Base-by-base conservation (phyloP, 371 early-diverging fungal species). In the Entomophthora muscae region DNA sequence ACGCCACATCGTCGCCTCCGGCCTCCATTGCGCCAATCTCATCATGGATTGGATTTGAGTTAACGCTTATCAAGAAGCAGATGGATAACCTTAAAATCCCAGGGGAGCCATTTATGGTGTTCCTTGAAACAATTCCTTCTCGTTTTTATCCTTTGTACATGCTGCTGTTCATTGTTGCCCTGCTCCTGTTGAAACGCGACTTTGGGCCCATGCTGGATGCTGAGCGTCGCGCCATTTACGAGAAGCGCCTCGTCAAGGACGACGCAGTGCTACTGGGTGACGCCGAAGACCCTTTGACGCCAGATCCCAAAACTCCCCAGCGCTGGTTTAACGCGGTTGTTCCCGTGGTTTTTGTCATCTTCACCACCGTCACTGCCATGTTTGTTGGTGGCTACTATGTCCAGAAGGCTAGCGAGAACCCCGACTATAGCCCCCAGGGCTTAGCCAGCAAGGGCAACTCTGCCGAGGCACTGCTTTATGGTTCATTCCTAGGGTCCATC, bases 1-100 rank as follows among this genome's bases (percentile, higher is more conserved):
- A 64, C 58, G 64, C 64, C 21, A 64, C 64, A 30, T 64, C 64
- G 29, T 64, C 64, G 2, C 64, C 64, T 5, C 64, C 64, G 1
- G 64, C 64, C n/a, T 64, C 64, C 13, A 54, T 64, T 51, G 57
- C 57, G 1, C 64, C 64, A 5, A 57, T 64, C 31, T 64, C 64
- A 12, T 64, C 64, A 5, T 64, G 64, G 64, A 64, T 57, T 51
- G 64, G 64, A 23, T 64, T 57, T 24, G 64, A 64, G 42, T 10
- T 64, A 10, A 28, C 52, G n/a, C 17, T 57, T 13, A 64, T 64
- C 42, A 42, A 32, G 21, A 51, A 24, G 32, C 57, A 64, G 27
- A 28, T 64, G n/a, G 26, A 27, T 32, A 22, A 51, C 12, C 28
- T 64, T 1, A 27, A 52, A 2, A 64, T 57, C 29, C 32, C 26